Percentiles rank a stretch among this genome's conserved stretches.
Evolutionary conservation across 495 filamentous ascomycete genomes (phyloP).

Genomic region (Penicillium parvum): DNA sequence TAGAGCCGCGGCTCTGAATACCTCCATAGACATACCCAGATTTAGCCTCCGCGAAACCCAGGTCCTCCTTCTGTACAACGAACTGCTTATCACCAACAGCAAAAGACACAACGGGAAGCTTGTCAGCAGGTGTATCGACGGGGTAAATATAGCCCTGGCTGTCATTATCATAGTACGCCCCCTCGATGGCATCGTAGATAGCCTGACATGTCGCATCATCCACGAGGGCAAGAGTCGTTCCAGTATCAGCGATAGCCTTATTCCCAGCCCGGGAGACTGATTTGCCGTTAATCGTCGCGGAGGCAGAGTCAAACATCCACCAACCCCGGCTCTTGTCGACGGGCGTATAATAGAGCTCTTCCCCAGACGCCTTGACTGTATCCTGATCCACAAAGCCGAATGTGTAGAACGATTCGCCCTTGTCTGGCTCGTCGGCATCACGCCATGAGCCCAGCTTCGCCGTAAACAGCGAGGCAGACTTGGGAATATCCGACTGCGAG

Average conservation of each 20-base stretch:
- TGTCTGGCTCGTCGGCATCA: conserved; percentile 49
- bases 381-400: conserved; percentile 74
- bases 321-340: conserved; percentile 68
- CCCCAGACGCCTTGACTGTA: conserved; percentile 49
- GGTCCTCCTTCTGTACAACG: conserved; percentile 65
- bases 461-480: conserved; percentile 64
- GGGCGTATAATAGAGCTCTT: conserved; percentile 58
- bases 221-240: conserved; percentile 68
- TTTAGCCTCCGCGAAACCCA: conserved; percentile 60
- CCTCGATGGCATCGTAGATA: conserved; percentile 68
- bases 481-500: conserved; percentile 57
- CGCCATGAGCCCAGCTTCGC: conserved; percentile 64
- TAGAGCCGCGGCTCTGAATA: conserved; percentile 65
- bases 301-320: conserved; percentile 64
- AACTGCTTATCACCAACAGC: conserved; percentile 65
- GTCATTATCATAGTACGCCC: conserved; percentile 55
- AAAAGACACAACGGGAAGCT: conserved; percentile 64
- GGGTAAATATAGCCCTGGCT: conserved; percentile 72
- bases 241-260: conserved; percentile 77
- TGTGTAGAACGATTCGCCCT: conserved; percentile 68
- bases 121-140: conserved; percentile 44
- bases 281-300: conserved; percentile 57
- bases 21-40: conserved; percentile 64
- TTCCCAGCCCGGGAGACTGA: conserved; percentile 54
- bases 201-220: conserved; percentile 61